phyloP scores from a whole-genome alignment of 2,329 filamentous ascomycete species.

The Didymella segeticola region DNA sequence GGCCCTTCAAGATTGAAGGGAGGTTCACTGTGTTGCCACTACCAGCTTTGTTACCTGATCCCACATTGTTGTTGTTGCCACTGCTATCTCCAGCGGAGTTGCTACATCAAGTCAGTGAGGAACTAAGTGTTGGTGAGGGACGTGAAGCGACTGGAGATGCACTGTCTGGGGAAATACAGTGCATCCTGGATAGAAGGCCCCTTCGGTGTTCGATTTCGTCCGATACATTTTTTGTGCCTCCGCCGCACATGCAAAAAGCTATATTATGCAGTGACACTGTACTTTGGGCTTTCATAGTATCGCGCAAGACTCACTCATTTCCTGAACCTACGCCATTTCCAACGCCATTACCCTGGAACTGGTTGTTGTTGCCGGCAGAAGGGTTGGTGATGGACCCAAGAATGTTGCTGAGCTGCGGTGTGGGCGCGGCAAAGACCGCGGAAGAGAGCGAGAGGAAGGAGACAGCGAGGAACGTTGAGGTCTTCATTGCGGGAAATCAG shows the following conservation, averaged over 20 bases:
- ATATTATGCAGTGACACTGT: no score
- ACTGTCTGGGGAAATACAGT: no score
- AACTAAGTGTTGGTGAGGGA: no score
- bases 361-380: slow-evolving; percentile 9
- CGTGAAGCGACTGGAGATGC: no score
- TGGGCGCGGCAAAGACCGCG: slow-evolving; percentile 26
- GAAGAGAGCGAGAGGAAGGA: slow-evolving; percentile 24
- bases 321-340: slow-evolving; percentile 10
- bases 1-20: not conserved
- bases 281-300: no score
- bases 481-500: not conserved
- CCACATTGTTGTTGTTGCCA: slow-evolving; percentile 2
- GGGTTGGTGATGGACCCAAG: slow-evolving; percentile 18
- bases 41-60: slow-evolving; percentile 5
- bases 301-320: not conserved
- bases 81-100: slow-evolving; percentile 14
- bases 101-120: not conserved
- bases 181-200: no score
- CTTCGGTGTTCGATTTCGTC: no score
- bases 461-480: slow-evolving; percentile 17
- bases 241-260: no score
- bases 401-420: slow-evolving; percentile 18
- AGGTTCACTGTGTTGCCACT: slow-evolving; percentile 3
- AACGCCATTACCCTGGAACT: slow-evolving; percentile 4
- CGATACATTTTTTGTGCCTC: no score